Evolutionary conservation across 2,329 filamentous ascomycete species (phyloP), one percentile per base, ranked within the genome.

Genomic region (Colletotrichum magnum): DNA sequence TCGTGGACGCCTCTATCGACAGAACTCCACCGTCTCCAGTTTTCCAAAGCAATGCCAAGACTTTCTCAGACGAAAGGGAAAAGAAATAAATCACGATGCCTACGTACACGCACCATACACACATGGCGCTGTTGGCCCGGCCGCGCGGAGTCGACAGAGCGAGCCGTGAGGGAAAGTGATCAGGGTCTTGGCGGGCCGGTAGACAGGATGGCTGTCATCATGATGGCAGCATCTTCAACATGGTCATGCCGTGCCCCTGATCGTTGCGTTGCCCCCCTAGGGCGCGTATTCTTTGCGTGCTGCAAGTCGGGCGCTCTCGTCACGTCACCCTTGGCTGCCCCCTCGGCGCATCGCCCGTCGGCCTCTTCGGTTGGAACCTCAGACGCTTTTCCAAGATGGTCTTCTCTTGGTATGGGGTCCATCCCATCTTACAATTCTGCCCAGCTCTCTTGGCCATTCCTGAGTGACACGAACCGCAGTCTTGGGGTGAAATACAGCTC

Each of bases 11-110:
- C 39, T 57, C 62, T 54, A 57, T 60, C 66, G 32, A 6, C 18
- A 12, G 18, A 18, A 43, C 54, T 52, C 66, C 66, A 69, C 56
- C 7, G 13, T 57, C 56, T 21, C 66, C 66, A 47, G 39, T 66
- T 69, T 69, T 69, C 62, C 56, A 66, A 69, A 53, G 56, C 66
- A 61, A 18, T 52, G 66, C 66, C 66, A 69, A 69, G 56, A 52
- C 50, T 26, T 54, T 39, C 48, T 56, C 66, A 65, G 43, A 69
- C 61, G 61, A 58, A 47, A 48, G 13, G 41, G 50, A 51, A 58
- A 41, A 10, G 7, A 36, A 36, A 36, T 36, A 64, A 58, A 36
- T 36, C 53, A 51, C 41, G 39, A 58, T 39, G 60, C 28, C 65
- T 36, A 6, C 7, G 10, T 36, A 36, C 32, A 36, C 9, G 32